Conservation (phyloP, 352 stramenopile genomes). For the Pythium biforme region DNA sequence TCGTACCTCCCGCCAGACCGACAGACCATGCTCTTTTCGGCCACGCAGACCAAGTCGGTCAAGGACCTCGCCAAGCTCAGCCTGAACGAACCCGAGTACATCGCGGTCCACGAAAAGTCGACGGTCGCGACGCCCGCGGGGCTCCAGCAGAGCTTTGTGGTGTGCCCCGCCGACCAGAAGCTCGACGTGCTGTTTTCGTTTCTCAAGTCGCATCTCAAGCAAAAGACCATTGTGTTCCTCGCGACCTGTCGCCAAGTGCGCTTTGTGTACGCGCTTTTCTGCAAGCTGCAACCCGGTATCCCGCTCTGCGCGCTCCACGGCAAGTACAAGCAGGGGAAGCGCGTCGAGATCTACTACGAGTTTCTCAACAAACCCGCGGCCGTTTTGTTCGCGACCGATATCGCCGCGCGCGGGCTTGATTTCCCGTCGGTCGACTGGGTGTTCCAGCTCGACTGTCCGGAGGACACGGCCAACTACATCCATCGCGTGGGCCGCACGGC, state of each 20-base stretch:
- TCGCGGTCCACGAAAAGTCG: constrained; percentile 95
- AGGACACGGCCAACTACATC: constrained; percentile 98
- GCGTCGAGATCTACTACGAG: constrained; percentile 99
- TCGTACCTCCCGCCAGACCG: constrained; percentile 91
- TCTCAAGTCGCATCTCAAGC: constrained; percentile 98
- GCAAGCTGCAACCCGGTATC: constrained; percentile 96
- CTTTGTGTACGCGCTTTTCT: constrained; percentile 95
- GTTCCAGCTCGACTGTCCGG: constrained; percentile 95
- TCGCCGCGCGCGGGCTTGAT: constrained; percentile 97
- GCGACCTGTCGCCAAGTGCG: constrained; percentile 96
- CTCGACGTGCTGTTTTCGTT: constrained; percentile 98
- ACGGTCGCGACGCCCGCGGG: constrained; percentile 89
- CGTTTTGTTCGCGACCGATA: constrained; percentile 98
- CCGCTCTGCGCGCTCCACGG: constrained; percentile 97
- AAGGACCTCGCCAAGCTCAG: constrained; percentile 96
- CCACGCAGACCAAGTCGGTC: constrained; percentile 97
- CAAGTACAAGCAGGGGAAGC: constrained; percentile 98
- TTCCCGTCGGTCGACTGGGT: constrained; percentile 99
- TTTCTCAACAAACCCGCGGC: constrained; percentile 93
- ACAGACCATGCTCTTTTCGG: constrained; percentile 98
- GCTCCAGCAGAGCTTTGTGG: constrained; percentile 94
- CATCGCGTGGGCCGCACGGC: constrained; percentile 97
- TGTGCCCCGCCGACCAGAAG: constrained; percentile 95
- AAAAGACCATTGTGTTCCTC: constrained; percentile 99
- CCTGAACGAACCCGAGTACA: constrained; percentile 95